phyloP scores from a whole-genome alignment of 2,329 filamentous ascomycete genomes.

The Xylaria sp. region DNA sequence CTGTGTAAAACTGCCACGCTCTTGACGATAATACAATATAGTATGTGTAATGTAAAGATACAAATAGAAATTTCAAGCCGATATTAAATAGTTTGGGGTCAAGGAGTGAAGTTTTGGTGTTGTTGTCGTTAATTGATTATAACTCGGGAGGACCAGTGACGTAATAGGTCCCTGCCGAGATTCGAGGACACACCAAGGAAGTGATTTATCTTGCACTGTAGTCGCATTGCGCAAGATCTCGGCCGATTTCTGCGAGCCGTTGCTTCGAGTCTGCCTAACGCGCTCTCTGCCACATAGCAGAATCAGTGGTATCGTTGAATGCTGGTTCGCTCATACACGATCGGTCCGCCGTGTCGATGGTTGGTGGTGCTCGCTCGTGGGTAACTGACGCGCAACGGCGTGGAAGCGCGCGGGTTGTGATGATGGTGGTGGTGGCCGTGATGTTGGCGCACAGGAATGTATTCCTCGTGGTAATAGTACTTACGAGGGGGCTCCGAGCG shows the following conservation, averaged over 20 bases:
- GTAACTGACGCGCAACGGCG: conserved; percentile 44
- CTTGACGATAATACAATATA: no score
- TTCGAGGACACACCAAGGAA: no score
- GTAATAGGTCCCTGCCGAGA: conserved; percentile 5
- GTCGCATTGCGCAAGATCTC: background rate
- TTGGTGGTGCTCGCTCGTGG: conserved; percentile 49
- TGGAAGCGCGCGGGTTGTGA: conserved; percentile 44
- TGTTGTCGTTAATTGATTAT: background rate
- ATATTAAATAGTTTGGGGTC: background rate
- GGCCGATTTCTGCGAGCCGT: background rate
- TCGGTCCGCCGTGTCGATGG: conserved; percentile 41
- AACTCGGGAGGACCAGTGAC: conserved; percentile 7
- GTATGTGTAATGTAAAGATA: no score
- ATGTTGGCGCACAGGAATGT: conserved; percentile 52
- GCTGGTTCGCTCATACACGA: conserved; percentile 50
- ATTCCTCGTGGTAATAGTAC: conserved; percentile 63
- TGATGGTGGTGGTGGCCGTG: conserved; percentile 40
- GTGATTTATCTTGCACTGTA: background rate
- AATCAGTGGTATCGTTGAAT: conserved; percentile 41
- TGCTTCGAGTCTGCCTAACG: background rate
- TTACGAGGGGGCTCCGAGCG: conserved; percentile 49
- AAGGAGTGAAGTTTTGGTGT: background rate
- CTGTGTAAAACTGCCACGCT: background rate
- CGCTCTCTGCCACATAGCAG: background rate
- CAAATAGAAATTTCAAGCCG: background rate